These are phyloP conservation scores for Boletus bicolor DNA, from an alignment of 768 basidiomycete species.

Conservation along the genomic window DNA sequence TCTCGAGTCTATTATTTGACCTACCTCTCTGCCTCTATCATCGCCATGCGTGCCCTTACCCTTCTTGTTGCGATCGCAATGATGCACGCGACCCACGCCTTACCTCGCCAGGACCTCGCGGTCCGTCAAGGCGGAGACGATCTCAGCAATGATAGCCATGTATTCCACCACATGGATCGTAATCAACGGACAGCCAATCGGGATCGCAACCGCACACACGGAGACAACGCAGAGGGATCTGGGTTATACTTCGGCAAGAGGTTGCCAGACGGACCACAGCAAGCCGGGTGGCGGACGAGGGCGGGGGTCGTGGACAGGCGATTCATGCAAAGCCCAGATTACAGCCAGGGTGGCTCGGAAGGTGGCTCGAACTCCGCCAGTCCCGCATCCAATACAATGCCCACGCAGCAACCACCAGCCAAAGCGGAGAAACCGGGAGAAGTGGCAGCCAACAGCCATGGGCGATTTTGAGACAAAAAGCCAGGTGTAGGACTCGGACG, in stretches of 20 bases:
- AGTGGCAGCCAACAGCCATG: slow-evolving; percentile 3
- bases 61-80: slow-evolving; percentile 26
- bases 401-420: slow-evolving; percentile 11
- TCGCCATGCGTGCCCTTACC: slow-evolving; percentile 26
- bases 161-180: slow-evolving; percentile 31
- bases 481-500: neutral
- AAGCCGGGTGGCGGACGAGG: neutral
- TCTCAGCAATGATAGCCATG: slow-evolving; percentile 18
- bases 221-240: neutral
- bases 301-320: slow-evolving; percentile 9
- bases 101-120: slow-evolving; percentile 26
- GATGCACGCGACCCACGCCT: slow-evolving; percentile 17
- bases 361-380: slow-evolving; percentile 4
- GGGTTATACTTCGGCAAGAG: neutral
- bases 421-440: slow-evolving; percentile 4
- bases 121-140: slow-evolving; percentile 13
- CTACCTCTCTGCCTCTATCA: slow-evolving; percentile 13
- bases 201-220: slow-evolving; percentile 5
- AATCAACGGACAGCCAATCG: slow-evolving; percentile 25
- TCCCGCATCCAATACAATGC: slow-evolving; percentile 9
- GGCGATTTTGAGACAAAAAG: slow-evolving; percentile 1
- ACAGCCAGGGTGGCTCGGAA: slow-evolving; percentile 18
- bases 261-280: neutral
- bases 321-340: slow-evolving; percentile 26
- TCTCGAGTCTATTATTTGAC: slow-evolving; percentile 6